Evolutionary conservation across 139 green algal species (phyloP).

Genomic region (Protoeuglena noctilucae): DNA sequence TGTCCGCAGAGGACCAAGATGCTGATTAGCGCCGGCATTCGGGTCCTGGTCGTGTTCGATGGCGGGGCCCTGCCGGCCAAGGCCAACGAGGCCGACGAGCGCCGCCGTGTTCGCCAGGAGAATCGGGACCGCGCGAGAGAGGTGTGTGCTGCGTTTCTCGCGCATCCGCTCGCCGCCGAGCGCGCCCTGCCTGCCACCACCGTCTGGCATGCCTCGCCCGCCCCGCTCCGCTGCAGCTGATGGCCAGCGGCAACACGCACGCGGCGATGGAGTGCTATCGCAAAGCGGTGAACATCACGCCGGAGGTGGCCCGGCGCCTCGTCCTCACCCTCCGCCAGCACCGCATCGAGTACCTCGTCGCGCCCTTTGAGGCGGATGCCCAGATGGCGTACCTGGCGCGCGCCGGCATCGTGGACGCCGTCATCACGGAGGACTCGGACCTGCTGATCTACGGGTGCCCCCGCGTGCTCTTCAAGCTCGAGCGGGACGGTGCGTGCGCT

Average conservation of each 20-base stretch:
- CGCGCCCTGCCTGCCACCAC: neutral
- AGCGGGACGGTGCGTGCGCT: slow-evolving; percentile 11
- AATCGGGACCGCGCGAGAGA: neutral
- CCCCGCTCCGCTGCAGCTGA: neutral
- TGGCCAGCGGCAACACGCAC: slow-evolving; percentile 13
- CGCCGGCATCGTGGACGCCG: slow-evolving; percentile 18
- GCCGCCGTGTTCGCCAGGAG: slow-evolving; percentile 6
- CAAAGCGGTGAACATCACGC: slow-evolving; percentile 20
- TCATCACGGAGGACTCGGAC: slow-evolving; percentile 29
- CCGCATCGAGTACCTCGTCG: slow-evolving; percentile 5
- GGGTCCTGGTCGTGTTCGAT: slow-evolving; percentile 19
- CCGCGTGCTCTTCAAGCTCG: slow-evolving; percentile 26
- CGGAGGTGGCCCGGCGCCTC: slow-evolving; percentile 20
- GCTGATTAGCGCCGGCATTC: neutral
- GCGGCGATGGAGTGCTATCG: slow-evolving; percentile 3
- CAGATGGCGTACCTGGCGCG: slow-evolving; percentile 13
- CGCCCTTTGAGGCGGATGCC: slow-evolving; percentile 13
- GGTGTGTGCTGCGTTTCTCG: too few relatives aligned
- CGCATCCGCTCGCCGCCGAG: neutral
- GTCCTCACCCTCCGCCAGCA: slow-evolving; percentile 5
- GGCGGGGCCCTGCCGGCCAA: slow-evolving; percentile 18
- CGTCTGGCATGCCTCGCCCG: neutral
- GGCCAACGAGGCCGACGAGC: slow-evolving; percentile 8
- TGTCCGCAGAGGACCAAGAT: too few relatives aligned
- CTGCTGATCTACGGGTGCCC: slow-evolving; percentile 25